phyloP scores from a whole-genome alignment of 345 rosid species.

The Adansonia digitata region DNA sequence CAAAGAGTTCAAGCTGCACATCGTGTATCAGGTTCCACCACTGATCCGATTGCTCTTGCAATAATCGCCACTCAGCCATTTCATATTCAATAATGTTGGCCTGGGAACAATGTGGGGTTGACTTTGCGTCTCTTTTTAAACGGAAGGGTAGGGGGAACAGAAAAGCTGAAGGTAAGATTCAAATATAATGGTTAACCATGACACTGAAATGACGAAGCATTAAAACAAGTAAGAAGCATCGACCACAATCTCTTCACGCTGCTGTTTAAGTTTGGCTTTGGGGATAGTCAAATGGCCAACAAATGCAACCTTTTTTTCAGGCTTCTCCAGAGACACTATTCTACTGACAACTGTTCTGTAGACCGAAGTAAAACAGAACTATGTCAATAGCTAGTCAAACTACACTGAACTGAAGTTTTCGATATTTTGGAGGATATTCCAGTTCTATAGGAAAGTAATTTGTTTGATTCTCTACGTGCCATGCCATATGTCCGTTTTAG shows the following conservation, averaged over 20 bases:
- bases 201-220: neutral
- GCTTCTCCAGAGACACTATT: neutral
- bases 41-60: neutral
- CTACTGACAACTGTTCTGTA: neutral
- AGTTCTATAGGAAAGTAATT: no score
- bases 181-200: neutral
- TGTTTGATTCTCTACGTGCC: no score
- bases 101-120: neutral
- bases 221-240: neutral
- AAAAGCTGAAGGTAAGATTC: neutral
- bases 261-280: neutral
- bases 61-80: neutral
- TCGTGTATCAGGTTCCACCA: neutral
- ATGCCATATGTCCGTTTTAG: no score
- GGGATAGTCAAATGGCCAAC: neutral
- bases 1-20: neutral
- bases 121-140: neutral
- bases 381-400: no score
- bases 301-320: neutral
- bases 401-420: no score
- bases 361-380: neutral
- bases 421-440: no score
- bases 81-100: neutral
- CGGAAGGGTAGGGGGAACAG: neutral
- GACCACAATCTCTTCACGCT: neutral